Base-by-base conservation (phyloP, 2,329 filamentous ascomycete species). In the Fusarium multiceps region DNA sequence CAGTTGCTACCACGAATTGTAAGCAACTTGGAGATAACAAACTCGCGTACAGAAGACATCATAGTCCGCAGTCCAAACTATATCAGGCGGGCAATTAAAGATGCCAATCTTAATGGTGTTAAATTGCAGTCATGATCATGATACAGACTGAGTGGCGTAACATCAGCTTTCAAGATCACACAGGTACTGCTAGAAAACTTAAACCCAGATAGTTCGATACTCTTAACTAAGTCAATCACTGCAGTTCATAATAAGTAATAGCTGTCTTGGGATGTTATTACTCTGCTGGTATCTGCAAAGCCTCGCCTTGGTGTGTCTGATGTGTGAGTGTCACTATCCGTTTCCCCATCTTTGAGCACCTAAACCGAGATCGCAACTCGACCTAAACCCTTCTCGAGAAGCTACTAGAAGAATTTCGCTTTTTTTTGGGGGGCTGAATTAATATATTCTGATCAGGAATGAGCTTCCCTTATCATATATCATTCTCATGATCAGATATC, bases 351-450 rank as follows among this genome's bases (percentile, higher is more conserved):
- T 14, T 3, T 3, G 12, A 16, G 12, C 18, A 16, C 2, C 13
- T n/a, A 23, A 20, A 6, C 9, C 2, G 7, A 9, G n/a, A 23
- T 37, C 48, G 3, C 21, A 20, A 41, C 49, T 21, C 4, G 3
- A 27, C 32, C 6, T 10, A 27, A 25, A 8, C 7, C 10, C 2
- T 4, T 7, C 16, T 12, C 10, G 4, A 41, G 13, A 18, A 4
- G 9, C 20, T 51, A 10, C 8, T 9, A n/a, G 8, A 10, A 2
- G 27, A n/a, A n/a, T 21, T 21, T 9, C 6, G 16, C 7, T 25
- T 3, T 6, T 16, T n/a, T n/a, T n/a, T n/a, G n/a, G n/a, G n/a
- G n/a, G n/a, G 8, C 6, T 11, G 7, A 1, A 6, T 25, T 6
- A 18, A 18, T n/a, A 3, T 11, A 11, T 37, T n/a, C 3, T 37